Evolutionary conservation across 805 yeast genomes (phyloP).

Genomic region (Wickerhamiella dianesei): DNA sequence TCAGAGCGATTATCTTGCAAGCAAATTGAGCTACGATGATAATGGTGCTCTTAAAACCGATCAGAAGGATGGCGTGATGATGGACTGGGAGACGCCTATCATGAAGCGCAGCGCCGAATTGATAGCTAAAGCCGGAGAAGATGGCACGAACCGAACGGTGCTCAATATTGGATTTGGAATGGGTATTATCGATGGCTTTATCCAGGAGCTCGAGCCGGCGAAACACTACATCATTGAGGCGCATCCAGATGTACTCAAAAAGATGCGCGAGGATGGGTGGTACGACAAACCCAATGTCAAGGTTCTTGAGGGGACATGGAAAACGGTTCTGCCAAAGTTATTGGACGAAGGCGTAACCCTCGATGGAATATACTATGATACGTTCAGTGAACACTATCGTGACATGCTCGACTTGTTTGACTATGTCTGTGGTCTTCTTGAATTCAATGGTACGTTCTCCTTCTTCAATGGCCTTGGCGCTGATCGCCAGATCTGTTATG

Average conservation of each 20-base stretch:
- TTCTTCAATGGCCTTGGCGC: constrained; percentile 89
- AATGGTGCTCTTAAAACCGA: constrained; percentile 53
- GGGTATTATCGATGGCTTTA: constrained; percentile 85
- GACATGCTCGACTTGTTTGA: constrained; percentile 84
- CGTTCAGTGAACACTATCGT: constrained; percentile 80
- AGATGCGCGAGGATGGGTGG: constrained; percentile 71
- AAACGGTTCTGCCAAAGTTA: constrained; percentile 56
- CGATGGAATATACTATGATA: constrained; percentile 88
- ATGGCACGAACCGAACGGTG: constrained; percentile 25
- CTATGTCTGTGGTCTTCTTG: constrained; percentile 62
- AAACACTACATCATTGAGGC: constrained; percentile 87
- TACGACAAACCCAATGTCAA: constrained; percentile 56
- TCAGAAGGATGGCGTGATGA: constrained; percentile 86
- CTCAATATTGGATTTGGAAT: constrained; percentile 90
- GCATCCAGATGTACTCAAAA: constrained; percentile 74
- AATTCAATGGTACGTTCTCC: constrained; percentile 73
- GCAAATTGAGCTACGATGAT: constrained; percentile 53
- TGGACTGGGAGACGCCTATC: constrained; percentile 84
- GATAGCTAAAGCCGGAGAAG: constrained; percentile 35
- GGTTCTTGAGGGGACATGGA: constrained; percentile 85
- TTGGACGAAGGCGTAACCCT: constrained; percentile 56
- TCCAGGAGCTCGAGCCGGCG: constrained; percentile 44
- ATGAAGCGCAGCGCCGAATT: constrained; percentile 74
- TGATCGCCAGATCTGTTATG: constrained; percentile 58
- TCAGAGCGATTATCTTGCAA: constrained; percentile 48